These are phyloP conservation scores for Eucalyptus viminalis DNA, from an alignment of 345 rosid species.

Conservation along the genomic window DNA sequence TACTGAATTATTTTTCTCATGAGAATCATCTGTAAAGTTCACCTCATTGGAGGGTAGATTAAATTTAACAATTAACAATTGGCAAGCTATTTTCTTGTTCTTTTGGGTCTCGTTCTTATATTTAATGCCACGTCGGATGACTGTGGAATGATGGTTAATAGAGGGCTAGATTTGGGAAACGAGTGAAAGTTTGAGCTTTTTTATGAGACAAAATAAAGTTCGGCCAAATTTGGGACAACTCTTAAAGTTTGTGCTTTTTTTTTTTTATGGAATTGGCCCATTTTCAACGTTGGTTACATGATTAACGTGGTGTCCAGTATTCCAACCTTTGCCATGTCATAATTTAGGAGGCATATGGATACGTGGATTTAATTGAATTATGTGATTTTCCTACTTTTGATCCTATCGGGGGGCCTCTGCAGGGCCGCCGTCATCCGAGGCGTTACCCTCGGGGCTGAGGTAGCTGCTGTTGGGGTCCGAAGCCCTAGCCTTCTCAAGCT, in stretches of 20 bases:
- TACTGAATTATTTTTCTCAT: too few species aligned
- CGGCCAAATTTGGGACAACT: accelerated
- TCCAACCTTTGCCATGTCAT: neutral
- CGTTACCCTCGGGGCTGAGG: neutral
- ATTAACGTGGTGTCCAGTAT: neutral
- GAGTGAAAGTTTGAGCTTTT: too few species aligned
- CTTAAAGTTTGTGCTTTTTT: too few species aligned
- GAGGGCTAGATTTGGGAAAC: too few species aligned
- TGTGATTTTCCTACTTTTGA: neutral
- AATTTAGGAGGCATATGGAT: neutral
- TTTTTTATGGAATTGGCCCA: neutral
- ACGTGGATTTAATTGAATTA: neutral
- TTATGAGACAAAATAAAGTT: too few species aligned
- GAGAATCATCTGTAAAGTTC: too few species aligned
- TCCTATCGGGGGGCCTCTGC: neutral
- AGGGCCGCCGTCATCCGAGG: neutral
- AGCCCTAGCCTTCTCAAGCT: neutral
- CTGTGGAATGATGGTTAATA: too few species aligned
- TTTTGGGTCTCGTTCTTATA: too few species aligned
- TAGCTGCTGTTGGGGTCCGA: accelerated
- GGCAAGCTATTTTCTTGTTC: too few species aligned
- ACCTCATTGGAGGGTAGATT: accelerated
- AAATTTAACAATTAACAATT: too few species aligned
- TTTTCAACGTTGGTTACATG: neutral
- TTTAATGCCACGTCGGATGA: too few species aligned